phyloP scores from a whole-genome alignment of 352 stramenopile species.

The Phytophthora melonis region DNA sequence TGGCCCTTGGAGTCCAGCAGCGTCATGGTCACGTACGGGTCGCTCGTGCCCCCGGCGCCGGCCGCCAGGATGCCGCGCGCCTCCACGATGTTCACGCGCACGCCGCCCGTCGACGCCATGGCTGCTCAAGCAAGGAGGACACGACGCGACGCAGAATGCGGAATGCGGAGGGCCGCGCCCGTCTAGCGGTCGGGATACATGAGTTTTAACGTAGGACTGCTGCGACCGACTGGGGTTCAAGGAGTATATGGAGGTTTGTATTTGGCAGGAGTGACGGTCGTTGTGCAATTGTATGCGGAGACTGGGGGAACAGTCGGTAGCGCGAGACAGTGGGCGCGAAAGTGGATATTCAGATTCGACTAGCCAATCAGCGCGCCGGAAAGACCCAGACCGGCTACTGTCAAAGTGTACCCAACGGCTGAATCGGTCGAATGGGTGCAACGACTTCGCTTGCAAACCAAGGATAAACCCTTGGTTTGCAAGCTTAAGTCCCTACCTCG shows the following conservation, averaged over 20 bases:
- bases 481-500: no score
- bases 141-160: not conserved
- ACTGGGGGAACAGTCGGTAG: not conserved
- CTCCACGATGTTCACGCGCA: slow-evolving; percentile 64
- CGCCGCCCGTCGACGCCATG: slow-evolving; percentile 38
- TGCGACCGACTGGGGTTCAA: not conserved
- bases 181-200: not conserved
- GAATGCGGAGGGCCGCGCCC: not conserved
- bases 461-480: no score
- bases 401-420: not conserved
- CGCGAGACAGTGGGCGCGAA: not conserved
- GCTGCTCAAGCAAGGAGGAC: not conserved
- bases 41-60: slow-evolving; percentile 72
- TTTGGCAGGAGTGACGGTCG: not conserved
- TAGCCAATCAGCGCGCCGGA: not conserved
- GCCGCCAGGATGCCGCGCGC: slow-evolving; percentile 73
- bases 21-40: slow-evolving; percentile 77
- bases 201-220: not conserved
- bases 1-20: slow-evolving; percentile 71
- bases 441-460: no score
- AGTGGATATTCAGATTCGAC: not conserved
- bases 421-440: not conserved
- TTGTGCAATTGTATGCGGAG: not conserved
- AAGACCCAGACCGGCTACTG: not conserved
- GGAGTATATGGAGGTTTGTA: not conserved